Evolutionary conservation across 225 moss, liverwort and hornwort species (phyloP).

Genomic region (Asterella californica): DNA sequence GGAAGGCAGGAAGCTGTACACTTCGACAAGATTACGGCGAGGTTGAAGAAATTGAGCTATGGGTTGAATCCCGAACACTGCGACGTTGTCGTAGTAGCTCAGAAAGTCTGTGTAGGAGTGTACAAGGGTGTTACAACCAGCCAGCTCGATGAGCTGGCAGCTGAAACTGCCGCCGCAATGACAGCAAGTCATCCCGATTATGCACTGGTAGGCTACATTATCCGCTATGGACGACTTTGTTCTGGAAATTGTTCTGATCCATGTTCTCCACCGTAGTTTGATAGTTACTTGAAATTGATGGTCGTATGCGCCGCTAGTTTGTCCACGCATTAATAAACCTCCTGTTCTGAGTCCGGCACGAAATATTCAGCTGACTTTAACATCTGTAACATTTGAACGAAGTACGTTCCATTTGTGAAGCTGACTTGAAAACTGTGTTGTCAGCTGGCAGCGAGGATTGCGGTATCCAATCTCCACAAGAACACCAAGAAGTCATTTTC

Average conservation of each 20-base stretch:
- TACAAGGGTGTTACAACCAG: constrained; percentile 92
- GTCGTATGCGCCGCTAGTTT: background rate
- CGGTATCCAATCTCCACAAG: constrained; percentile 92
- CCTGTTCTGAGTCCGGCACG: too few species aligned
- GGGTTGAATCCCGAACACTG: constrained; percentile 89
- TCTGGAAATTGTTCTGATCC: background rate
- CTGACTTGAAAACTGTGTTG: background rate
- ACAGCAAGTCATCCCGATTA: constrained; percentile 91
- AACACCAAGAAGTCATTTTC: constrained; percentile 91
- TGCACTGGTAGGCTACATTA: constrained; percentile 66
- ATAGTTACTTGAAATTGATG: background rate
- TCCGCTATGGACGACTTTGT: too few species aligned
- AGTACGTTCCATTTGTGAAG: too few species aligned
- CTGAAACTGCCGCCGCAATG: constrained; percentile 94
- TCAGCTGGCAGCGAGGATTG: constrained; percentile 92
- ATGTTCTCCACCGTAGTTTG: too few species aligned
- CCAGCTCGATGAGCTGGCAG: constrained; percentile 91
- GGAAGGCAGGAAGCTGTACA: constrained; percentile 91
- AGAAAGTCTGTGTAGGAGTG: constrained; percentile 89
- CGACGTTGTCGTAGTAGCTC: constrained; percentile 84
- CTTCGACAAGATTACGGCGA: constrained; percentile 89
- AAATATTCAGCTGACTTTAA: too few species aligned
- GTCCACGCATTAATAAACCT: too few species aligned
- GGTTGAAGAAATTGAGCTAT: constrained; percentile 90
- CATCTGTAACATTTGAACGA: too few species aligned